Evolutionary conservation across 805 yeast species (phyloP).

Genomic region (Metschnikowia picachoensis): DNA sequence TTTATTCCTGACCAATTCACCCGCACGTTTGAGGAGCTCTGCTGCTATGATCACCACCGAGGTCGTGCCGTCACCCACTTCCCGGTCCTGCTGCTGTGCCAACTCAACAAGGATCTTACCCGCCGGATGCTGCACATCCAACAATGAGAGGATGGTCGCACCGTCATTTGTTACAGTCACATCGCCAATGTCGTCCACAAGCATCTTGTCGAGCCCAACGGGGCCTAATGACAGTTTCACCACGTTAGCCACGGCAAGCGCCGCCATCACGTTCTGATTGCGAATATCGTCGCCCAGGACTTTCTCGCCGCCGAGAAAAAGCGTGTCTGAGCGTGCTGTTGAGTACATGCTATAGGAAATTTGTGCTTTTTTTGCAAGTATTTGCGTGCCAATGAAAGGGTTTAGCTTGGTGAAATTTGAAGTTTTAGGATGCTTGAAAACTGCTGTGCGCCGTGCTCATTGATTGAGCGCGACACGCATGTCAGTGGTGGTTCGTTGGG

Average conservation of each 20-base stretch:
- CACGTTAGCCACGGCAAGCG: conserved; percentile 77
- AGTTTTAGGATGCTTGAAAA: no score
- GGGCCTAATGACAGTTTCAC: conserved; percentile 96
- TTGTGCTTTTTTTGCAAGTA: neutral
- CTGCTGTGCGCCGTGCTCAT: neutral
- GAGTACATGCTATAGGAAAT: conserved; percentile 47
- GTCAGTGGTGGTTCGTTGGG: neutral
- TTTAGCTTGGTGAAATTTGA: no score
- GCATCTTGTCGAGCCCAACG: conserved; percentile 96
- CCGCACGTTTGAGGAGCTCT: conserved; percentile 87
- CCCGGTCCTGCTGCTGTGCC: conserved; percentile 98
- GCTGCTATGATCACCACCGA: conserved; percentile 95
- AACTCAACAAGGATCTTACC: conserved; percentile 95
- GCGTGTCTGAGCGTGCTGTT: conserved; percentile 84
- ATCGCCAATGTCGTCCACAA: conserved; percentile 98
- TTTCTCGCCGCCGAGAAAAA: conserved; percentile 94
- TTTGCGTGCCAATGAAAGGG: conserved; percentile 1
- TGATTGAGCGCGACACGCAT: conserved; percentile 1
- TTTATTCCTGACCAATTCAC: conserved; percentile 86
- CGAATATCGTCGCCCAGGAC: conserved; percentile 94
- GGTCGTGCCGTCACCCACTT: conserved; percentile 98
- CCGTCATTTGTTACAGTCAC: conserved; percentile 99
- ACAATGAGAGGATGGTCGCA: conserved; percentile 84
- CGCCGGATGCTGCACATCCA: conserved; percentile 98
- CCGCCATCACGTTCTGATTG: conserved; percentile 93